phyloP scores from a whole-genome alignment of 2,329 filamentous ascomycete species.

The Ceratocystis colombiana region DNA sequence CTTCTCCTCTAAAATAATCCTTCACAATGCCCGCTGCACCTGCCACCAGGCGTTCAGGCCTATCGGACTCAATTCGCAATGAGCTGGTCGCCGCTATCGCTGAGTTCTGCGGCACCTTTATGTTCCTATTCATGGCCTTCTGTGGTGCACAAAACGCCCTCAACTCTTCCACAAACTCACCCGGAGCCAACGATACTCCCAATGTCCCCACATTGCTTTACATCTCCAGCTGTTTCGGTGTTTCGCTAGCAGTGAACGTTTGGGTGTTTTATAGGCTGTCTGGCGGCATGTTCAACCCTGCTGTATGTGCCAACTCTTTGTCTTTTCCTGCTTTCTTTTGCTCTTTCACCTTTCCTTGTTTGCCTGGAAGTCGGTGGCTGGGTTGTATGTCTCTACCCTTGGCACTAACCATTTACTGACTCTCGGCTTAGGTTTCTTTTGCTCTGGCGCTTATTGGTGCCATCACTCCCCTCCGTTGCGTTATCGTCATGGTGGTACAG shows the following conservation, averaged over 20 bases:
- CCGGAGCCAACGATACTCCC: constrained; percentile 28
- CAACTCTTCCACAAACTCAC: constrained; percentile 27
- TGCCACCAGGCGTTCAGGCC: constrained; percentile 12
- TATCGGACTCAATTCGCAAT: constrained; percentile 29
- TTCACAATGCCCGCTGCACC: constrained; percentile 10
- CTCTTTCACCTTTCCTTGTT: not conserved
- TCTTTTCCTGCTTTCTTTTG: not conserved
- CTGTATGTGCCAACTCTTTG: constrained; percentile 32
- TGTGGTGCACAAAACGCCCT: constrained; percentile 32
- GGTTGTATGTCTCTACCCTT: not conserved
- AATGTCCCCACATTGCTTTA: constrained; percentile 35
- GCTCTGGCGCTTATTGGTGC: constrained; percentile 50
- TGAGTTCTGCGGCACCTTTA: constrained; percentile 45
- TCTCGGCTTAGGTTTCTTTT: constrained; percentile 41
- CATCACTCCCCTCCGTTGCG: constrained; percentile 43
- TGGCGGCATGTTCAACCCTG: constrained; percentile 44
- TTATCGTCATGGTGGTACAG: constrained; percentile 47
- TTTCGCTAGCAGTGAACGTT: constrained; percentile 44
- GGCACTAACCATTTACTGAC: not conserved
- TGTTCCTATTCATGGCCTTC: constrained; percentile 42
- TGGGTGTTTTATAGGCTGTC: constrained; percentile 49
- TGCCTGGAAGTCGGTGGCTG: not conserved
- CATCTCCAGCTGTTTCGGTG: constrained; percentile 42
- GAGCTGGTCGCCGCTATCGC: constrained; percentile 37
- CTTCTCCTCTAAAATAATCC: not conserved